Conservation (phyloP, 1,284 basidiomycete genomes). For the Tilletia indica region DNA sequence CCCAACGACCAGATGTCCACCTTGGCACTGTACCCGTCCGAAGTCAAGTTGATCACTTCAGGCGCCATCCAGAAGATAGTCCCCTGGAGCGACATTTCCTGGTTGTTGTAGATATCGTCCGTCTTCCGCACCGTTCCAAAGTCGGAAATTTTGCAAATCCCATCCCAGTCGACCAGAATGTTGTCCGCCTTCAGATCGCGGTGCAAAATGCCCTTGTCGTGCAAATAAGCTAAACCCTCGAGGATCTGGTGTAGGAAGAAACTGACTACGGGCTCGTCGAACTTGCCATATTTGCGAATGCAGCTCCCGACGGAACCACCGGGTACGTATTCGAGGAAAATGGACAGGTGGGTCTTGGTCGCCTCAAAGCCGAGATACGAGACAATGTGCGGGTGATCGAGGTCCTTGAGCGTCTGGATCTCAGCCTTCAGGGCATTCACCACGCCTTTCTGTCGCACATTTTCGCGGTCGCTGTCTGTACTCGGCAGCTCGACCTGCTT, state of each 20-base stretch:
- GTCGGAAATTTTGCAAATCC: slow-evolving; percentile 95
- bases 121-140: slow-evolving; percentile 64
- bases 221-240: slow-evolving; percentile 86
- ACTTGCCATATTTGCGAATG: slow-evolving; percentile 85
- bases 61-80: slow-evolving; percentile 99
- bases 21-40: slow-evolving; percentile 83
- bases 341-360: slow-evolving; percentile 82
- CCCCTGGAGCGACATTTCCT: slow-evolving; percentile 78
- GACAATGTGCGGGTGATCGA: slow-evolving; percentile 96
- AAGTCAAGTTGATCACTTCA: slow-evolving; percentile 82
- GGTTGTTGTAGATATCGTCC: slow-evolving; percentile 76
- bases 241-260: slow-evolving; percentile 92
- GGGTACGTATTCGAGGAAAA: slow-evolving; percentile 84
- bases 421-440: slow-evolving; percentile 90
- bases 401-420: slow-evolving; percentile 89
- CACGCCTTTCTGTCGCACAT: slow-evolving; percentile 77
- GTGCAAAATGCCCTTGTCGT: slow-evolving; percentile 86
- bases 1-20: slow-evolving; percentile 98
- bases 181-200: slow-evolving; percentile 98
- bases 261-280: slow-evolving; percentile 86
- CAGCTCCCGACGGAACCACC: slow-evolving; percentile 94
- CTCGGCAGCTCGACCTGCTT: slow-evolving; percentile 96
- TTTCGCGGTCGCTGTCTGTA: slow-evolving; percentile 83
- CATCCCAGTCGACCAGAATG: slow-evolving; percentile 88
- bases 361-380: slow-evolving; percentile 90